Percentiles rank a stretch among this genome's conserved stretches.
Conservation (phyloP, 371 early-diverging fungal species). For the Zychaea mexicana region DNA sequence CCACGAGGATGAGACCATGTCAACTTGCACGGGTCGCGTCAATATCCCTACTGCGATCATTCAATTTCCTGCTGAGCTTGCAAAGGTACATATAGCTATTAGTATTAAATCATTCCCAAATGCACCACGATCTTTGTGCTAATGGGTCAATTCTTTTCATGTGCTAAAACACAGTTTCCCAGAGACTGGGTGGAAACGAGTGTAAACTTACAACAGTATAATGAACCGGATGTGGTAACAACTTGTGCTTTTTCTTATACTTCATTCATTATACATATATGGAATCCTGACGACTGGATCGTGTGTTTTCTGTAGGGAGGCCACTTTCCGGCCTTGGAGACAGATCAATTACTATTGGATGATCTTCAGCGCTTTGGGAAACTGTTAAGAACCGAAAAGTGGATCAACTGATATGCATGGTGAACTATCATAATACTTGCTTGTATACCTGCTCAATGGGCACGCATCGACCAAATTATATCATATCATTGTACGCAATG, state of each 20-base stretch:
- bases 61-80: conserved; percentile 55
- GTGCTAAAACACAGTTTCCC: conserved; percentile 38
- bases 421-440: too few species aligned
- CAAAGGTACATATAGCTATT: neutral
- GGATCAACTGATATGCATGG: neutral
- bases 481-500: too few species aligned
- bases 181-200: conserved; percentile 56
- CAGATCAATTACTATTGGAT: conserved; percentile 41
- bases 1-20: conserved; percentile 28
- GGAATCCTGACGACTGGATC: too few species aligned
- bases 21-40: conserved; percentile 32
- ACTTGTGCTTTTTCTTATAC: too few species aligned
- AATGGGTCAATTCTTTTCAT: too few species aligned
- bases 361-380: conserved; percentile 48
- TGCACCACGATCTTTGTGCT: too few species aligned
- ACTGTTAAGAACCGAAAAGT: conserved; percentile 7
- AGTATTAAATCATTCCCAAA: neutral
- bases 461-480: too few species aligned
- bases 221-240: conserved; percentile 26
- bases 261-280: too few species aligned
- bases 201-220: conserved; percentile 27
- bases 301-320: conserved; percentile 53
- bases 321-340: conserved; percentile 72
- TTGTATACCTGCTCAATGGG: too few species aligned
- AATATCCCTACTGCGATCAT: conserved; percentile 55